Evolutionary conservation across 768 basidiomycete species (phyloP).

Genomic region (Suillus spraguei): DNA sequence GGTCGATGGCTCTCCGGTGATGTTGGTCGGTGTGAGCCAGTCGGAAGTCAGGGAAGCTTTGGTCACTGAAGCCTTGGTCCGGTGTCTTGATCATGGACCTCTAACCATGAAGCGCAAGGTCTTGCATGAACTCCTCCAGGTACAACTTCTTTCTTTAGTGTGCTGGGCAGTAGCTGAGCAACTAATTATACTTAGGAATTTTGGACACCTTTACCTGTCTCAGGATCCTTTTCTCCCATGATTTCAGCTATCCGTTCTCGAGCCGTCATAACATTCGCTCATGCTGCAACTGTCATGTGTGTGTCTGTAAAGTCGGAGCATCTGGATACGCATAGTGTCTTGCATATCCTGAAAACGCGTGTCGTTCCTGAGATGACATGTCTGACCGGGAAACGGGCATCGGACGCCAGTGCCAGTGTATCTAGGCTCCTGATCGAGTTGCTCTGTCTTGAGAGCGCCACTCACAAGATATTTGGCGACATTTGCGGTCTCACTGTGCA

Average conservation of each 20-base stretch:
- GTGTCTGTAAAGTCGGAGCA: neutral
- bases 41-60: conserved; percentile 46
- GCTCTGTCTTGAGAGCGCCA: conserved; percentile 31
- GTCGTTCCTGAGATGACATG: conserved; percentile 51
- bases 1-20: conserved; percentile 14
- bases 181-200: conserved; percentile 1
- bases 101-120: conserved; percentile 51
- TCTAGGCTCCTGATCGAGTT: conserved; percentile 47
- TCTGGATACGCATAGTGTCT: conserved; percentile 34
- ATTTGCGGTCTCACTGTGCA: conserved; percentile 38
- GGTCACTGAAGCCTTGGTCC: conserved; percentile 39
- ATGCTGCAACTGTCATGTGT: conserved; percentile 17
- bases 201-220: conserved; percentile 7
- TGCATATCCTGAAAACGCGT: conserved; percentile 43
- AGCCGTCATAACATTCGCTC: conserved; percentile 45
- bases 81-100: conserved; percentile 52
- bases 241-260: conserved; percentile 49
- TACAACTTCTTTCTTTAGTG: conserved; percentile 21
- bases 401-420: conserved; percentile 42
- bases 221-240: conserved; percentile 35
- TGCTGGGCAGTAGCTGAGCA: neutral
- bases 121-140: conserved; percentile 52
- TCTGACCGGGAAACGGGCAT: conserved; percentile 33
- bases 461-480: conserved; percentile 34
- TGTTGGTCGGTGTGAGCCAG: conserved; percentile 18